phyloP scores from a whole-genome alignment of 2,329 filamentous ascomycete genomes.

The Bipolaris zeicola region DNA sequence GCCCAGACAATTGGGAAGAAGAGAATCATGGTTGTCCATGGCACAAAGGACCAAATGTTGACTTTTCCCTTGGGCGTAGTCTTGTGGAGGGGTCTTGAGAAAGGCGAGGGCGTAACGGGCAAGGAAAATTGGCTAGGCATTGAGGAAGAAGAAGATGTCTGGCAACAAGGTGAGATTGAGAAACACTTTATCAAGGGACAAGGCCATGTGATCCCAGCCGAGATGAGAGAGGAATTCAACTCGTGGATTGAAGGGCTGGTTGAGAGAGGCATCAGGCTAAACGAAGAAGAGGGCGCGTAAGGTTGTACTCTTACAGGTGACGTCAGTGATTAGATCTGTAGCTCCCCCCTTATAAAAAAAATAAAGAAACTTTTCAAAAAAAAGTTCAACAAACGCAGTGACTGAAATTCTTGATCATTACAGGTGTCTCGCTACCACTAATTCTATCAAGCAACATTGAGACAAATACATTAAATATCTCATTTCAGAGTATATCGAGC shows the following conservation, averaged over 20 bases:
- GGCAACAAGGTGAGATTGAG: conserved; percentile 53
- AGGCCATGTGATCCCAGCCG: conserved; percentile 76
- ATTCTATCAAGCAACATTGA: no score
- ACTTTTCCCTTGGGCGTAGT: conserved; percentile 70
- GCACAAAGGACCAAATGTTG: conserved; percentile 79
- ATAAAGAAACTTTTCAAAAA: no score
- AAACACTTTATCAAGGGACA: conserved; percentile 69
- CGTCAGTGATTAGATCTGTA: neutral
- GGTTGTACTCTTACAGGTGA: neutral
- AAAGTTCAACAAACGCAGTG: no score
- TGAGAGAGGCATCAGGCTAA: conserved; percentile 58
- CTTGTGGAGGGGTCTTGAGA: conserved; percentile 70
- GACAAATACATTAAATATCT: no score
- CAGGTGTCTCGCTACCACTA: no score
- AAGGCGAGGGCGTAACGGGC: conserved; percentile 49
- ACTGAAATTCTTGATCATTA: no score
- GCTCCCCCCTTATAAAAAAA: no score
- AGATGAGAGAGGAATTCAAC: conserved; percentile 73
- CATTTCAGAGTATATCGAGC: no score
- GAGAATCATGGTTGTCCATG: conserved; percentile 79
- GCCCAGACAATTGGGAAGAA: conserved; percentile 72
- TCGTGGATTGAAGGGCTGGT: conserved; percentile 64
- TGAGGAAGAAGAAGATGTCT: conserved; percentile 43
- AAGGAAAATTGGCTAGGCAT: conserved; percentile 42
- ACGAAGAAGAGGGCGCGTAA: conserved; percentile 24